Evolutionary conservation across 1,284 basidiomycete genomes (phyloP).

Genomic region (Ceratobasidium sp.): DNA sequence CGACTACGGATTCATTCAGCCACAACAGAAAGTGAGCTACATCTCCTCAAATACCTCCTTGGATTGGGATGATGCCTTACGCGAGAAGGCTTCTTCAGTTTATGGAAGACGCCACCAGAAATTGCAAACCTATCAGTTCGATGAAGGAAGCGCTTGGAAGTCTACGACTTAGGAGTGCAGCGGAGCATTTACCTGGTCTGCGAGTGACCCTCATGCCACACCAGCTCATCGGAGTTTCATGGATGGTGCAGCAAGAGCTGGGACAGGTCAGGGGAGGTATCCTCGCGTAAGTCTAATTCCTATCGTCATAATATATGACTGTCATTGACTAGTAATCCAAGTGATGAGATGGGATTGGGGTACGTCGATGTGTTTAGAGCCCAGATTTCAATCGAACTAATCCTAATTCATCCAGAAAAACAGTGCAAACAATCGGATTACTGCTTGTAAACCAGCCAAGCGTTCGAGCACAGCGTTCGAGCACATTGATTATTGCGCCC

Average conservation of each 20-base stretch:
- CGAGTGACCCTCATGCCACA: constrained; percentile 51
- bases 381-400: background rate
- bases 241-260: constrained; percentile 68
- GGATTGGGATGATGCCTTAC: too few species aligned
- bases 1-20: too few species aligned
- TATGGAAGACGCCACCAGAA: too few species aligned
- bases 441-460: constrained; percentile 49
- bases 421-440: constrained; percentile 51
- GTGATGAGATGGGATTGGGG: constrained; percentile 51
- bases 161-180: constrained; percentile 28
- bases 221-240: constrained; percentile 55
- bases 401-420: constrained; percentile 46
- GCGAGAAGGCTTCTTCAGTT: too few species aligned
- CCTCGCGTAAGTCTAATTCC: constrained; percentile 58
- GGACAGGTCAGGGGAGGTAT: constrained; percentile 46
- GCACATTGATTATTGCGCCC: constrained; percentile 74
- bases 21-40: too few species aligned
- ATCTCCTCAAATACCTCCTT: too few species aligned
- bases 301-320: background rate
- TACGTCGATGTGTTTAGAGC: too few species aligned
- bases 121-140: too few species aligned
- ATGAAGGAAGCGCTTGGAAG: too few species aligned
- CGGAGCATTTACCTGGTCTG: constrained; percentile 49
- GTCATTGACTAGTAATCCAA: background rate
- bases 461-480: constrained; percentile 58